A percentile compares a stretch with the other conserved stretches of the same genome.
Evolutionary conservation across 2,329 filamentous ascomycete species (phyloP).

Genomic region (Elsinoe ampelina): DNA sequence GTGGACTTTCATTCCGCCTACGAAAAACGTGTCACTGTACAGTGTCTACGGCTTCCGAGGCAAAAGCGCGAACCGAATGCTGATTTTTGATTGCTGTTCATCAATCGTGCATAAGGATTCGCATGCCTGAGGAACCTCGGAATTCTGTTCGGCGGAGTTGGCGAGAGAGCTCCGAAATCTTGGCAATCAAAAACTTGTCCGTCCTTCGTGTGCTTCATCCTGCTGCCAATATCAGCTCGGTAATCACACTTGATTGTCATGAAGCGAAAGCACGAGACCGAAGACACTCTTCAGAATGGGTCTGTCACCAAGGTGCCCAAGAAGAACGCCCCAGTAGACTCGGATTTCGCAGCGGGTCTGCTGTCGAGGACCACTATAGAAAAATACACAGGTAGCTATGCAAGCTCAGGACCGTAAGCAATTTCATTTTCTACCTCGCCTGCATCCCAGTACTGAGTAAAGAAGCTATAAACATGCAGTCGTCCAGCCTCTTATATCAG

Average conservation of each 20-base stretch:
- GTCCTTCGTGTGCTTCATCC: not conserved
- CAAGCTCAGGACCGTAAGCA: constrained; percentile 46
- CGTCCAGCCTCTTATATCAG: constrained; percentile 71
- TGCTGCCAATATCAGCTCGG: not conserved
- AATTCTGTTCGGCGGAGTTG: not conserved
- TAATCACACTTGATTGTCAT: constrained; percentile 17
- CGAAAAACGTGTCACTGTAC: not conserved
- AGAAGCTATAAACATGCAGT: constrained; percentile 81
- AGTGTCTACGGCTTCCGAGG: not conserved
- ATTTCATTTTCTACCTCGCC: constrained; percentile 14
- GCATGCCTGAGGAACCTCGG: not conserved
- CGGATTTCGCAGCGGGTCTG: constrained; percentile 56
- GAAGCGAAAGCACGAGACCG: constrained; percentile 34
- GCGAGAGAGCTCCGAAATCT: not conserved
- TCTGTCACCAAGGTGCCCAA: constrained; percentile 28
- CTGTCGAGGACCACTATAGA: constrained; percentile 52
- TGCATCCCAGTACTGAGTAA: not conserved
- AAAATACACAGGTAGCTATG: constrained; percentile 54
- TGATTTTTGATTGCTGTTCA: not conserved
- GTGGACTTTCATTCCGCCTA: not conserved
- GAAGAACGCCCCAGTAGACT: constrained; percentile 26
- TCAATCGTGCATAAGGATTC: not conserved
- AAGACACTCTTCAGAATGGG: constrained; percentile 22
- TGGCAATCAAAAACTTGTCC: constrained; percentile 5
- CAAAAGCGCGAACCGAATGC: not conserved